phyloP scores from a whole-genome alignment of 805 yeast species.

The Starmerella stigmatis region DNA sequence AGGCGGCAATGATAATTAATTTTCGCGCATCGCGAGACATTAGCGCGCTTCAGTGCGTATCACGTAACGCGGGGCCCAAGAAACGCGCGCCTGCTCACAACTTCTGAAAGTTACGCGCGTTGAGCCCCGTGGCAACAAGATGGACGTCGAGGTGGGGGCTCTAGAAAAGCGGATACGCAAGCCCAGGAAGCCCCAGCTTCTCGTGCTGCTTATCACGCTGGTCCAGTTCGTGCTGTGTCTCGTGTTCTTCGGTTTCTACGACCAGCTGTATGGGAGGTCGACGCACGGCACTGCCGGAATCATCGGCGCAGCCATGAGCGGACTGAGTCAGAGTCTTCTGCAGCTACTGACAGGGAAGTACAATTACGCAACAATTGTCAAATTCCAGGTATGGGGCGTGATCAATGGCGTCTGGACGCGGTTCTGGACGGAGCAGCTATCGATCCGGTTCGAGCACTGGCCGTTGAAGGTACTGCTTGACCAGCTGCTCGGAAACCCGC shows the following conservation, averaged over 20 bases:
- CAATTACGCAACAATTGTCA: conserved; percentile 22
- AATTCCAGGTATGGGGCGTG: conserved; percentile 33
- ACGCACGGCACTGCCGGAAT: conserved; percentile 29
- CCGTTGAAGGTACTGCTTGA: conserved; percentile 27
- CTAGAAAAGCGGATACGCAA: conserved; percentile 25
- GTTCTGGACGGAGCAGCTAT: conserved; percentile 32
- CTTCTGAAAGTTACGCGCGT: not conserved
- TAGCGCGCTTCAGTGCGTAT: too few relatives aligned
- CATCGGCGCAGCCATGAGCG: conserved; percentile 27
- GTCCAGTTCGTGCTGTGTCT: conserved; percentile 24
- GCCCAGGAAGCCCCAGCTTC: conserved; percentile 20
- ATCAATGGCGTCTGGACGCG: conserved; percentile 32
- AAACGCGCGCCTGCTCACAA: not conserved
- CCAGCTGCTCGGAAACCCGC: conserved; percentile 31
- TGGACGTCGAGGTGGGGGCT: conserved; percentile 23
- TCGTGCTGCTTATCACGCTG: conserved; percentile 17
- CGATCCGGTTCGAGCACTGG: conserved; percentile 20
- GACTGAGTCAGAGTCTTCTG: conserved; percentile 30
- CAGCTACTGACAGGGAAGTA: conserved; percentile 25
- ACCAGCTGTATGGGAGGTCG: conserved; percentile 22
- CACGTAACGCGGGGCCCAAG: too few relatives aligned
- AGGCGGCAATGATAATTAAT: too few relatives aligned
- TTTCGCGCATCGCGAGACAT: too few relatives aligned
- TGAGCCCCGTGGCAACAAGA: not conserved
- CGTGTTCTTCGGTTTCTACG: conserved; percentile 23